A percentile compares a stretch with the other conserved stretches of the same genome.
phyloP scores from a whole-genome alignment of 345 rosid genomes.

The Crucihimalaya himalaica region DNA sequence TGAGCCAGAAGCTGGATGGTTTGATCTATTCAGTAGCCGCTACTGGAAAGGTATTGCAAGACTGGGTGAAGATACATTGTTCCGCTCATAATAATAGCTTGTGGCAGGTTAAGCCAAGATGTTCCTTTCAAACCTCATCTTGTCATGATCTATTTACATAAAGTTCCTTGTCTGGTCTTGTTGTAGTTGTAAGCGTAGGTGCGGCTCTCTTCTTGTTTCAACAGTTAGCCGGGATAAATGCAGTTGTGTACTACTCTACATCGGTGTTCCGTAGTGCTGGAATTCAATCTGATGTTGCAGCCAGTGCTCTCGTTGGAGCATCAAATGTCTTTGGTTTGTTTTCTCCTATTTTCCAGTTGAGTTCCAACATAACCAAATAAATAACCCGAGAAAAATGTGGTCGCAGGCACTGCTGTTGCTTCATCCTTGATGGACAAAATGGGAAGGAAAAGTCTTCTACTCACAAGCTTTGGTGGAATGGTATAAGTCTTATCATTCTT shows the following conservation, averaged over 20 bases:
- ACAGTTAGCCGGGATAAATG: slow-evolving; percentile 98
- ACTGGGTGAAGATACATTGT: slow-evolving; percentile 1
- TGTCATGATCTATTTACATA: not conserved
- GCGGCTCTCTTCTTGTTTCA: slow-evolving; percentile 98
- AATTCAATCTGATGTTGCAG: slow-evolving; percentile 92
- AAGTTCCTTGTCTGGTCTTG: slow-evolving; percentile 26
- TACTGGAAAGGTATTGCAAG: slow-evolving; percentile 77
- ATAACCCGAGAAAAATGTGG: not conserved
- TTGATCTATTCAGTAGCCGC: slow-evolving; percentile 88
- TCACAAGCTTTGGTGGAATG: slow-evolving; percentile 93
- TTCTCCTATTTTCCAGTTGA: not conserved
- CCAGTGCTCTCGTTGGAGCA: slow-evolving; percentile 99
- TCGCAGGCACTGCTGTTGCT: slow-evolving; percentile 88
- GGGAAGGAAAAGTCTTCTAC: slow-evolving; percentile 93
- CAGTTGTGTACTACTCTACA: slow-evolving; percentile 96
- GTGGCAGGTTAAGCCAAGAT: not conserved
- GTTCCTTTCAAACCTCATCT: not conserved
- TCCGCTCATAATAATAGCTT: not conserved
- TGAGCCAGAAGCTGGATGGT: slow-evolving; percentile 98
- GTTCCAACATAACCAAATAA: not conserved
- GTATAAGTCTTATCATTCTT: slow-evolving; percentile 40
- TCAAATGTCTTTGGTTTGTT: slow-evolving; percentile 84
- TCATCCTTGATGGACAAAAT: slow-evolving; percentile 96
- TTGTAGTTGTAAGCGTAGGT: slow-evolving; percentile 96
- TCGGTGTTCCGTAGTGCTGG: slow-evolving; percentile 95